A percentile compares a stretch with the other conserved stretches of the same genome.
Conservation (phyloP, 108 stramenopile species). For the Seminavis robusta region DNA sequence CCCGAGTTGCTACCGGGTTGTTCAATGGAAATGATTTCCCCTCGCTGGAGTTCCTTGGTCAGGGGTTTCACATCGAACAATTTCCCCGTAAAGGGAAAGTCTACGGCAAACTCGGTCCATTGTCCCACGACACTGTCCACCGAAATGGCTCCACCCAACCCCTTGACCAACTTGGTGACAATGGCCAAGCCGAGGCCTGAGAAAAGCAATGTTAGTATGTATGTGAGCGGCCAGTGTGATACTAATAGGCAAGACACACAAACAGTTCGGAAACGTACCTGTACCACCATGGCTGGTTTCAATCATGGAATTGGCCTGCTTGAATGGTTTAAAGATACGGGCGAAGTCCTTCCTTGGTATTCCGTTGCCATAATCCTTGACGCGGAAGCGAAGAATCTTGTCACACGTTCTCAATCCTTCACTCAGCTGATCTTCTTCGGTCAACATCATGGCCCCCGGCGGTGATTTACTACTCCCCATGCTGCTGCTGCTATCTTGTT, state of each 20-base stretch:
- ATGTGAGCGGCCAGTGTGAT: too few species aligned
- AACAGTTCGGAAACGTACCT: too few species aligned
- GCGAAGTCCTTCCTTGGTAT: slow-evolving; percentile 37
- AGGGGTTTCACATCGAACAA: background rate
- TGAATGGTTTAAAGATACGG: slow-evolving; percentile 49
- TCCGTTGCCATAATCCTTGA: slow-evolving; percentile 53
- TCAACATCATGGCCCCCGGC: too few species aligned
- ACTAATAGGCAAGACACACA: background rate
- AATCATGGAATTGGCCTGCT: slow-evolving; percentile 21
- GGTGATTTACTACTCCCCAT: too few species aligned
- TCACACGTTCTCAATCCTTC: background rate
- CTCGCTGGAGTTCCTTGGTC: background rate
- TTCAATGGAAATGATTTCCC: background rate
- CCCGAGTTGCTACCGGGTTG: background rate
- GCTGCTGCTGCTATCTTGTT: too few species aligned
- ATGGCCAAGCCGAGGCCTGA: slow-evolving; percentile 48
- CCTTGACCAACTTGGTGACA: slow-evolving; percentile 41
- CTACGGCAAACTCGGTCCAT: slow-evolving; percentile 42
- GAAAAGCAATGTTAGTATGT: background rate
- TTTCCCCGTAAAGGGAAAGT: slow-evolving; percentile 27
- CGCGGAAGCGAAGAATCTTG: slow-evolving; percentile 33
- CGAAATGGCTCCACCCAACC: slow-evolving; percentile 40
- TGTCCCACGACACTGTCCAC: slow-evolving; percentile 37
- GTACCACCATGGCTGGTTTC: slow-evolving; percentile 21
- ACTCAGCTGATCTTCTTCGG: background rate